These are phyloP conservation scores for Tolypocladium endophyticum DNA, from an alignment of 2,329 filamentous ascomycete genomes.

Conservation along the genomic window DNA sequence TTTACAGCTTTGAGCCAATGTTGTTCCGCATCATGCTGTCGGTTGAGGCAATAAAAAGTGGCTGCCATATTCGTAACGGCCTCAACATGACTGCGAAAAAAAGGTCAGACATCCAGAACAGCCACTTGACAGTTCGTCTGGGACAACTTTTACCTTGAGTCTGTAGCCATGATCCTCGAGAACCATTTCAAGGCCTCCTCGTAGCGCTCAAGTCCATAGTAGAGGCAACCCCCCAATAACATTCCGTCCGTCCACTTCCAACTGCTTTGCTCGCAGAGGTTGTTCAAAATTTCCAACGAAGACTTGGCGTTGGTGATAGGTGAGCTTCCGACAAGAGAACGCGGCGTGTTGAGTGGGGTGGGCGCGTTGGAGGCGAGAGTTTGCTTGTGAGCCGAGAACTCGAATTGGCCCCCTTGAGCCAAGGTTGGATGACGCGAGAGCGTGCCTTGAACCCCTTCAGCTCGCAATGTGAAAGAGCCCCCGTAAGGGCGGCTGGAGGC, in stretches of 20 bases:
- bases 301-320: slow-evolving; percentile 46
- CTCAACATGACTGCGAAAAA: slow-evolving; percentile 65
- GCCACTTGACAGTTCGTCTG: slow-evolving; percentile 17
- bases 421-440: not conserved
- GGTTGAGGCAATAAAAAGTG: slow-evolving; percentile 72
- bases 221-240: slow-evolving; percentile 79
- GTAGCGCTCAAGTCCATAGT: slow-evolving; percentile 82
- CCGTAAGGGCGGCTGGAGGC: not conserved
- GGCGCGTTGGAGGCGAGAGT: not conserved
- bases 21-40: slow-evolving; percentile 72
- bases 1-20: slow-evolving; percentile 81
- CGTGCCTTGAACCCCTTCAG: not conserved
- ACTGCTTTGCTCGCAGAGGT: slow-evolving; percentile 65
- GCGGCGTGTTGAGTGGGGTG: not conserved
- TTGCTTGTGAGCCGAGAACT: not conserved
- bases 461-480: not conserved
- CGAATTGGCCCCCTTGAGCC: not conserved
- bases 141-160: slow-evolving; percentile 38
- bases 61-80: slow-evolving; percentile 90
- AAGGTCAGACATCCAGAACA: slow-evolving; percentile 17
- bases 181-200: slow-evolving; percentile 69
- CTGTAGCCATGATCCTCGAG: slow-evolving; percentile 46
- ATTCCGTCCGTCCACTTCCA: slow-evolving; percentile 94
- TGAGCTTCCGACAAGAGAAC: slow-evolving; percentile 15
- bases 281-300: slow-evolving; percentile 61